Conservation (phyloP, 1,139 yeast genomes). For the Pneumocystis jirovecii region DNA sequence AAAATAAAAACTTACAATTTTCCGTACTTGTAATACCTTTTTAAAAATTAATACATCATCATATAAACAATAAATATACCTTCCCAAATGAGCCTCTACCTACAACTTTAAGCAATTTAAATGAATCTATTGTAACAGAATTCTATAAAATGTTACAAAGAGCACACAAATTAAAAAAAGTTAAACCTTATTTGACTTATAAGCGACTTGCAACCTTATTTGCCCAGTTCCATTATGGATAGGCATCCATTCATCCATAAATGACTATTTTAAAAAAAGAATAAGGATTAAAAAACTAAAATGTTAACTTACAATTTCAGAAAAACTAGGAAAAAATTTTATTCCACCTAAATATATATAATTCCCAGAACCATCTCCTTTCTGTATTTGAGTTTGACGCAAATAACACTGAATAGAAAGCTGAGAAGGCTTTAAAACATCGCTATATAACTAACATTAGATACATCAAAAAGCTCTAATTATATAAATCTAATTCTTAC, state of each 20-base stretch:
- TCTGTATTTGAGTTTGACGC: conserved; percentile 4
- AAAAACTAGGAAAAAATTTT: conserved; percentile 19
- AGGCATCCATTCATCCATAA: conserved; percentile 20
- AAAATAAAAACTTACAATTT: neutral
- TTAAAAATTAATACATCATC: neutral
- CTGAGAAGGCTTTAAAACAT: neutral
- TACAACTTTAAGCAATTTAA: conserved; percentile 80
- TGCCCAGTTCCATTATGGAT: conserved; percentile 28
- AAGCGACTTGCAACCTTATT: conserved; percentile 54
- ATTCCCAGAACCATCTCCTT: conserved; percentile 6
- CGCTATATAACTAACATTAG: neutral
- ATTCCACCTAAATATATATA: conserved; percentile 29
- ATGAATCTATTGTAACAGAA: conserved; percentile 71
- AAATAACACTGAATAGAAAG: conserved; percentile 5
- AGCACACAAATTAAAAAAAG: neutral
- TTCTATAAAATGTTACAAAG: conserved; percentile 19
- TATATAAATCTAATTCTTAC: conserved; percentile 34
- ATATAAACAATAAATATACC: conserved; percentile 28
- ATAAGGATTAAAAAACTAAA: neutral
- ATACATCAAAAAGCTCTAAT: neutral
- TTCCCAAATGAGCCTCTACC: conserved; percentile 98
- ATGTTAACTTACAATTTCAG: conserved; percentile 11
- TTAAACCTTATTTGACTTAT: conserved; percentile 43
- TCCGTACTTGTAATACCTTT: neutral
- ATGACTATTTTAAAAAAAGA: neutral